A percentile compares a stretch with the other conserved stretches of the same genome.
Conservation (phyloP, 768 basidiomycete species). For the Chalciporus piperatus region DNA sequence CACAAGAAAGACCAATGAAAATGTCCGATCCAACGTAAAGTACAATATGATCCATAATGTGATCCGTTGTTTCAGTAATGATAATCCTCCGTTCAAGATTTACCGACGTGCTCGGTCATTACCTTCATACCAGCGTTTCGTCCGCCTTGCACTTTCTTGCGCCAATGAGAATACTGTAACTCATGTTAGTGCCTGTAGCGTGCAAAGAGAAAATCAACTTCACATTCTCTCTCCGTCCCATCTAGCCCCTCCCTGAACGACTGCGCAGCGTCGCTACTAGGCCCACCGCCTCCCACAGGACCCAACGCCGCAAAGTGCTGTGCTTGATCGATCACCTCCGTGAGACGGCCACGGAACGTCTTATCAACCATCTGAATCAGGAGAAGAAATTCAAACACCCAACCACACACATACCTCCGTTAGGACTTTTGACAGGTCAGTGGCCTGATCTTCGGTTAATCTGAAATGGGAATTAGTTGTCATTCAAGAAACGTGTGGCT, state of each 20-base stretch:
- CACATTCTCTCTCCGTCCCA: slow-evolving; percentile 87
- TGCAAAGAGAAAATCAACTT: slow-evolving; percentile 30
- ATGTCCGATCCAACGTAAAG: background rate
- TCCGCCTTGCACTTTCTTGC: slow-evolving; percentile 74
- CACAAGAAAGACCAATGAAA: slow-evolving; percentile 28
- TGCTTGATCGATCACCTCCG: slow-evolving; percentile 83
- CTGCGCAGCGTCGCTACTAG: slow-evolving; percentile 59
- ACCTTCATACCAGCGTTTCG: slow-evolving; percentile 84
- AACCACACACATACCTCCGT: slow-evolving; percentile 47
- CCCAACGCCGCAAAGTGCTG: slow-evolving; percentile 81
- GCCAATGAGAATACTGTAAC: slow-evolving; percentile 77
- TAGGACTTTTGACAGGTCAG: slow-evolving; percentile 69
- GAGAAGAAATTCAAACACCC: slow-evolving; percentile 5
- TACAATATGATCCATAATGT: background rate
- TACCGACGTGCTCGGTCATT: slow-evolving; percentile 53
- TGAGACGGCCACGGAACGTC: slow-evolving; percentile 75
- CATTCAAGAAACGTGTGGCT: background rate
- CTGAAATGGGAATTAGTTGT: slow-evolving; percentile 39
- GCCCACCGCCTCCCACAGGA: slow-evolving; percentile 50
- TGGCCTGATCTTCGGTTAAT: slow-evolving; percentile 70
- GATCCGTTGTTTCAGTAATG: background rate
- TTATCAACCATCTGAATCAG: slow-evolving; percentile 25
- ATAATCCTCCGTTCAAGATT: slow-evolving; percentile 8
- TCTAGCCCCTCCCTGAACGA: slow-evolving; percentile 90
- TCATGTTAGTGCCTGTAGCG: slow-evolving; percentile 5